Evolutionary conservation across 371 early-diverging fungal species (phyloP), one percentile per base, ranked within the genome.

Genomic region (Lichtheimia hyalospora): DNA sequence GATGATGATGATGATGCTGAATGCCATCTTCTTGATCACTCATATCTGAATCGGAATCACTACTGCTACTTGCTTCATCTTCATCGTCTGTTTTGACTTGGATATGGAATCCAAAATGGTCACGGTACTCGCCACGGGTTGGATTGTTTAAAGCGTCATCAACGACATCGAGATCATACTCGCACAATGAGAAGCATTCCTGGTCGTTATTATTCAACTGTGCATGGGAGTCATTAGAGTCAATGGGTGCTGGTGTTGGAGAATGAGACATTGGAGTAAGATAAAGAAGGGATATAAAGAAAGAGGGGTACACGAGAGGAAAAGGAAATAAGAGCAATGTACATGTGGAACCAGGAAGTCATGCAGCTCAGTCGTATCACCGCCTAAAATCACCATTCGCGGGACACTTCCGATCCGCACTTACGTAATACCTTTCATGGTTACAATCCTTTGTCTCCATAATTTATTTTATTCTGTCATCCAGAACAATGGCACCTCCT

Each of bases 41-140:
- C n/a, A 46, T 16, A 23, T 55, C 56, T 3, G 53, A 53, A 55
- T 58, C 49, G n/a, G 14, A 39, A n/a, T 52, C 60, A 40, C 25
- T 10, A 34, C 49, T 8, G 16, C 63, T 68, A 13, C 66, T 68
- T 12, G 60, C 63, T 13, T 60, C 58, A n/a, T 48, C 58, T 50
- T 78, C 79, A 58, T 78, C 75, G 56, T 78, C 79, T n/a, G 79
- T 73, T 54, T 67, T 67, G 3, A 77, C 77, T 48, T 77, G 70
- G 43, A 77, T 74, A 8, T 50, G 67, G 28, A 77, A 77, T 0
- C 77, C 77, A 67, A 77, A 77, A 55, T 77, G 77, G 61, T 77
- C 77, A 24, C 65, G 55, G 16, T 60, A 77, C 49, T 77, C 77
- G 41, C 50, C 54, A 39, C 61, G 66, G 52, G 74, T 49, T 5